Conservation (phyloP, 306 rosid genomes). For the Rosa chinensis region DNA sequence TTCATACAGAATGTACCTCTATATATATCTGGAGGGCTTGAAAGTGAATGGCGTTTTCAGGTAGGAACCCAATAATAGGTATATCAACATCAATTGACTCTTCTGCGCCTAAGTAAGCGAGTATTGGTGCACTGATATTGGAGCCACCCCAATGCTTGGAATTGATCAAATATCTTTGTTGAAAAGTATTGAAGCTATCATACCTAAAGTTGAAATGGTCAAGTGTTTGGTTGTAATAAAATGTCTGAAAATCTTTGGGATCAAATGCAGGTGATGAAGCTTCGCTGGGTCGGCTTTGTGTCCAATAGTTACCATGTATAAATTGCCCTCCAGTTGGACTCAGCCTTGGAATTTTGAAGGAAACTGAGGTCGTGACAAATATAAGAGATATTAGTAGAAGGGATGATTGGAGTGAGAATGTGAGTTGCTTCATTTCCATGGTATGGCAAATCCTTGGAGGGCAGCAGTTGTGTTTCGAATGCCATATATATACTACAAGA, state of each 20-base stretch:
- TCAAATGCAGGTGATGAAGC: not conserved
- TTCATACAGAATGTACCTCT: no score
- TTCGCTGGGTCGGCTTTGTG: slow-evolving; percentile 7
- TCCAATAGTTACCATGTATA: not conserved
- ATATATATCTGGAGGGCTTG: no score
- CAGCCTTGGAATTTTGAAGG: slow-evolving; percentile 46
- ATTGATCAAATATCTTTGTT: slow-evolving; percentile 62
- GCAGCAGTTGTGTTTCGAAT: not conserved
- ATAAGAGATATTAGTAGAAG: slow-evolving; percentile 32
- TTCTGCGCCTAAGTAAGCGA: no score
- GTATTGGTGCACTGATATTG: no score
- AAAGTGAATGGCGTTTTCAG: no score
- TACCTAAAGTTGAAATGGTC: slow-evolving; percentile 75
- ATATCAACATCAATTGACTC: no score
- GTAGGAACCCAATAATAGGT: no score
- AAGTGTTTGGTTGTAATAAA: slow-evolving; percentile 50
- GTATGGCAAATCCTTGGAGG: not conserved
- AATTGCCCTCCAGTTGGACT: slow-evolving; percentile 39
- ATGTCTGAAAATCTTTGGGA: slow-evolving; percentile 39
- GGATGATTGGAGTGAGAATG: slow-evolving; percentile 22
- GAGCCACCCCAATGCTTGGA: no score
- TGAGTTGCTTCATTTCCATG: slow-evolving; percentile 9
- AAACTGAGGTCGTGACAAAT: slow-evolving; percentile 23
- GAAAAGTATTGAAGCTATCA: slow-evolving; percentile 58
- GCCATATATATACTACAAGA: not conserved